phyloP scores from a whole-genome alignment of 306 rosid species.

The Spatholobus suberectus region DNA sequence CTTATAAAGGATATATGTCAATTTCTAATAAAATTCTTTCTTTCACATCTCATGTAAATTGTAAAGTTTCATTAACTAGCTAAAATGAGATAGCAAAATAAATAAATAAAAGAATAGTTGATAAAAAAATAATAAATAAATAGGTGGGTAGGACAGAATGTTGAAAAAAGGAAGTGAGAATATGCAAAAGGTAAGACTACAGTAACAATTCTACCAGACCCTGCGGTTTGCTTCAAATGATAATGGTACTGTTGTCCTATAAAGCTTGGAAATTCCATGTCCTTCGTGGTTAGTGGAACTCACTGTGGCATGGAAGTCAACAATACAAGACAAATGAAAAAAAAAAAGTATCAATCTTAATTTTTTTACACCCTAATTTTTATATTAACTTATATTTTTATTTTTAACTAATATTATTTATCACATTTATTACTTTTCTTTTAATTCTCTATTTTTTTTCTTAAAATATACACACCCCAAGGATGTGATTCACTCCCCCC shows the following conservation, averaged over 20 bases:
- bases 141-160: constrained; percentile 16
- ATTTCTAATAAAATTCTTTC: neutral
- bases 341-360: neutral
- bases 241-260: constrained; percentile 52
- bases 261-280: constrained; percentile 55
- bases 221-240: constrained; percentile 42
- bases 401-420: neutral
- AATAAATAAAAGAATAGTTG: neutral
- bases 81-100: neutral
- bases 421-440: neutral
- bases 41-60: constrained; percentile 2
- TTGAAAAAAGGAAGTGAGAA: constrained; percentile 35
- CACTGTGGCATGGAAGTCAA: constrained; percentile 73
- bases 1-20: constrained; percentile 14
- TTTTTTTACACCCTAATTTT: neutral
- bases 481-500: neutral
- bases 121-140: constrained; percentile 4
- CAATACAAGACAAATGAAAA: constrained; percentile 65
- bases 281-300: constrained; percentile 71
- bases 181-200: constrained; percentile 42
- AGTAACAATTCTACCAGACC: constrained; percentile 30
- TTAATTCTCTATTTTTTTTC: constrained; percentile 16
- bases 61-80: constrained; percentile 10
- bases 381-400: neutral
- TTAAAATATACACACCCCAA: constrained; percentile 29